These are phyloP conservation scores for Chenopodium quinoa DNA, from an alignment of 148 eudicot species.

Conservation along the genomic window DNA sequence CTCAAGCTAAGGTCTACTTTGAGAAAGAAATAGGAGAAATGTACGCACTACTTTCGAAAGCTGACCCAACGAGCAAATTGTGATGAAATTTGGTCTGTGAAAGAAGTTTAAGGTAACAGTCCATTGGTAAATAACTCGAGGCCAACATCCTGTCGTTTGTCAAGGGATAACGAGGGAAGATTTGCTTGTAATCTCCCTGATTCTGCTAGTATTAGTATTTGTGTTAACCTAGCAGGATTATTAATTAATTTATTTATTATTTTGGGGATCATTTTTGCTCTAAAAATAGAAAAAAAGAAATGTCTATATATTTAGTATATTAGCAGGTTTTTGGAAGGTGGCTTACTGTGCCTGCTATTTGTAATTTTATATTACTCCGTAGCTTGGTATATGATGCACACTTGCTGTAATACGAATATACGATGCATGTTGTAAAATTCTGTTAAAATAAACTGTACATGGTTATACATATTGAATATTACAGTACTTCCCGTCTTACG, in stretches of 20 bases:
- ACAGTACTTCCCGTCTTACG: background rate
- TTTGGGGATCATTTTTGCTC: background rate
- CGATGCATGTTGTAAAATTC: background rate
- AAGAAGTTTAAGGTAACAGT: background rate
- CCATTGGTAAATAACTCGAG: background rate
- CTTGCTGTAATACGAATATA: background rate
- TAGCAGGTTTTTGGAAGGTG: background rate
- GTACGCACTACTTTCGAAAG: slow-evolving; percentile 46
- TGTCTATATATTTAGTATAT: background rate
- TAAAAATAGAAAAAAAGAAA: background rate
- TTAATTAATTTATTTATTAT: background rate
- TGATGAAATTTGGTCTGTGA: slow-evolving; percentile 17
- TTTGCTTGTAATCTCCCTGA: background rate
- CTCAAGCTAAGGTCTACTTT: slow-evolving; percentile 78
- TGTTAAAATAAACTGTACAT: background rate
- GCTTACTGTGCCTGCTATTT: background rate
- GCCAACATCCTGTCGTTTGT: background rate
- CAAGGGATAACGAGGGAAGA: background rate
- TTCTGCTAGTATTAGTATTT: background rate
- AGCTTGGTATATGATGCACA: slow-evolving; percentile 1
- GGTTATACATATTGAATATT: background rate
- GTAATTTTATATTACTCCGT: no score
- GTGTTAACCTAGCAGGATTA: background rate
- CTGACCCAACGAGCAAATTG: slow-evolving; percentile 39
- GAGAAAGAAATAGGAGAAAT: slow-evolving; percentile 63